Evolutionary conservation across 345 rosid species (phyloP), one percentile per base, ranked within the genome.

Genomic region (Acer campestre): DNA sequence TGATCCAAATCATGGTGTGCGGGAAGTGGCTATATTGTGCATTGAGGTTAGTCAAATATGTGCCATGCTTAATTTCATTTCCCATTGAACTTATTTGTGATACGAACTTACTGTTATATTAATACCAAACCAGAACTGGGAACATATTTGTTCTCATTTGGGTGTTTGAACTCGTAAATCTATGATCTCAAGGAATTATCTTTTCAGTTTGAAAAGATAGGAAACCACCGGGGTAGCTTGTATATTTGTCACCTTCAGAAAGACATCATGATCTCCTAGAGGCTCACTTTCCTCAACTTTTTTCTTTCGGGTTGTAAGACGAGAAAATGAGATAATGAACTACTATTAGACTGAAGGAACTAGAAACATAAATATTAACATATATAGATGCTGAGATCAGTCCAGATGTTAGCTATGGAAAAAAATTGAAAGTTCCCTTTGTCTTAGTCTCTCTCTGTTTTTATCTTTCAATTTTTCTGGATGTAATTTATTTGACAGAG

Each of bases 1-100:
- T 86, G 98, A 96, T 78, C 82, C 94, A 20, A 96, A 96, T 87
- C 93, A 83, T 48, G 86, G 91, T 70, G 99, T 96, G 73, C 90
- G 98, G 75, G 98, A 94, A 87, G 95, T 98, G 73, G 95, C 98
- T 76, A 86, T 94, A 80, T 82, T 85, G 73, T 96, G 99, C 89
- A 91, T 94, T 63, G 98, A 94, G 99, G 99, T 92, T 56, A 72
- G 80, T 78, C 61, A 14, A 44, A 73, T 18, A 13, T 67, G 31
- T 55, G 14, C 31, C 64, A 22, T 67, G 13, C 44, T 82, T 13
- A 29, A 72, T 53, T 23, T 38, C 31, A 9, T 62, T 16, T 74
- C 68, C 48, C 7, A 27, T 25, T 55, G 49, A 75, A 25, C 35
- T 80, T 38, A 23, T 49, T 42, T 74, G 17, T 71, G 13, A 23